Base-by-base conservation (phyloP, 2,329 filamentous ascomycete genomes). In the Aureobasidium sp. region DNA sequence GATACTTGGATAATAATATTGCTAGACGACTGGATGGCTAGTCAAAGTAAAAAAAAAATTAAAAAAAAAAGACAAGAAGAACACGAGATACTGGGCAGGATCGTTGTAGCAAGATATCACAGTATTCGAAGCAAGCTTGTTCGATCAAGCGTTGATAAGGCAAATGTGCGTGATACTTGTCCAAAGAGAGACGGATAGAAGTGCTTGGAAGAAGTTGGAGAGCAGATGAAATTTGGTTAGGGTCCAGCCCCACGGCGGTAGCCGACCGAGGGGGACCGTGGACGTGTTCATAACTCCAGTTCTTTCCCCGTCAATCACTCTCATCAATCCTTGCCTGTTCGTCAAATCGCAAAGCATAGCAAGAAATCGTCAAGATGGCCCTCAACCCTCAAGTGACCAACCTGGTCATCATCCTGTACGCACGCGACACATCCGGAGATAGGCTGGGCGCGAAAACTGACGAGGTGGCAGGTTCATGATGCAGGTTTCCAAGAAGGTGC, bases 401-500 rank as follows among this genome's bases (percentile, higher is more conserved):
- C 84, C 83, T 96, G 76, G 82, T 90, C 80, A 91, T 96, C 87
- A 92, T 96, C 80, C 85, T 96, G 70, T 76, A 62, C 53, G 68
- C 42, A 34, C 51, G 56, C 39, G 42, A 55, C 27, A 46, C 20
- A n/a, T 36, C 8, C 37, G 34, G 46, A 12, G 26, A 27, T 12
- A 8, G 29, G 12, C 20, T 15, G 34, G 44, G 26, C 27, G 50
- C 47, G 42, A 41, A 36, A 48, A 46, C 52, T 62, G 27, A 64
- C 63, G 34, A 37, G 53, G 13, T 34, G 32, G 32, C 61, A 67
- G 69, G 70, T 89, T 90, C 74, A 95, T 97, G 88, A 97, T 97
- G 91, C 93, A 97, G 83, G 89, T 96, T 65, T 89, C 91, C 70
- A 97, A 97, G 85, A 90, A 88, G 78, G 87, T 99, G 65, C 91